Evolutionary conservation across 371 early-diverging fungal species (phyloP), one percentile per base, ranked within the genome.

Genomic region (Mucor ambiguus): DNA sequence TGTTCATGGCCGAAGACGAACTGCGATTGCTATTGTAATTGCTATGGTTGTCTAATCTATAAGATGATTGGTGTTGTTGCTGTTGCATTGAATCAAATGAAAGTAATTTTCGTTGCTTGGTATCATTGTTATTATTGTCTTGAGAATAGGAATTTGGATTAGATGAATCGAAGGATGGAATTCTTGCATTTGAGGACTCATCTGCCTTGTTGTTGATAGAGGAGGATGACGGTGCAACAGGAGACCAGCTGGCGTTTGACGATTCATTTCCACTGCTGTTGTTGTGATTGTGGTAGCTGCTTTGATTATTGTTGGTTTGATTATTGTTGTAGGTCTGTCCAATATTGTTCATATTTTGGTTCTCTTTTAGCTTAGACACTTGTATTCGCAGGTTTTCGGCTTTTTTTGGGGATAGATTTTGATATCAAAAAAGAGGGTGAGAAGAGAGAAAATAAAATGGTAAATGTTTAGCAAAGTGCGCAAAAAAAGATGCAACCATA

Each of bases 351-450:
- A 55, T 54, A 33, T 26, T 64, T 20, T 62, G 61, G 37, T 41
- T 58, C 35, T 65, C 64, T 64, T 72, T 72, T 46, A 72, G 30
- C 37, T 65, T 72, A 2, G 68, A 68, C 20, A 72, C 66, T 46
- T 68, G 72, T 65, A 68, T 56, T 57, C 68, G 68, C 14, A 72
- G 65, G 20, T 59, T 68, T 22, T 72, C 72, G 38, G 72, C 72
- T 72, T 43, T 63, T 58, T 49, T 49, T 8, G 44, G 44, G 20
- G 9, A 20, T 44, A n/a, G 20, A 20, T 44, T 44, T 44, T 20
- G 20, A 44, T 20, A 5, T 14, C 1, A 18, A 43, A 16, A 16
- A 18, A 43, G n/a, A 16, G n/a, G n/a, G n/a, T n/a, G n/a, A n/a
- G n/a, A 5, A 43, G 1, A 20, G 10, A 20, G 0, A n/a, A 2